phyloP scores from a whole-genome alignment of 176 grass and related monocot species.

The Lolium perenne region DNA sequence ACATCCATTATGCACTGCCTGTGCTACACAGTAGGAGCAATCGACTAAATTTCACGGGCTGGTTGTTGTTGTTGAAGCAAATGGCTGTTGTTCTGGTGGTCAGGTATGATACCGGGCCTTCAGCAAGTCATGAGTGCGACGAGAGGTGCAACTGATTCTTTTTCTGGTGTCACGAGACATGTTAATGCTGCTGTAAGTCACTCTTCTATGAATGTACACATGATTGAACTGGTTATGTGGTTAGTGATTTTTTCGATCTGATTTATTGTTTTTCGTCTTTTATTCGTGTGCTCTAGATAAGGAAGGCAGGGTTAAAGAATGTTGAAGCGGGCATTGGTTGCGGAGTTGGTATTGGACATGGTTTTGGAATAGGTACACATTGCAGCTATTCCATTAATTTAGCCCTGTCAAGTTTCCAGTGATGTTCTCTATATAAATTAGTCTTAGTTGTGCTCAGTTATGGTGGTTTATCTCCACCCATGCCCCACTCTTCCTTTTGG shows the following conservation, averaged over 20 bases:
- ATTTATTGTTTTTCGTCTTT: conserved; percentile 7
- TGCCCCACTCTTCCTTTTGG: neutral
- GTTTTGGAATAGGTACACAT: conserved; percentile 87
- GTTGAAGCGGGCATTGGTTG: conserved; percentile 91
- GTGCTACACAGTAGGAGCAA: neutral
- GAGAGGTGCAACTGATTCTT: conserved; percentile 86
- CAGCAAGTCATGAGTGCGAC: conserved; percentile 91
- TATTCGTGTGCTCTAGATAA: conserved; percentile 61
- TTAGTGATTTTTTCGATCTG: conserved; percentile 7
- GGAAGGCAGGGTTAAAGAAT: conserved; percentile 72
- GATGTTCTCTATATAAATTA: neutral
- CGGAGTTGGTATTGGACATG: conserved; percentile 88
- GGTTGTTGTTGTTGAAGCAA: neutral
- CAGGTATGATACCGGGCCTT: conserved; percentile 85
- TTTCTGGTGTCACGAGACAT: conserved; percentile 84
- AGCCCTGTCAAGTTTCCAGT: neutral
- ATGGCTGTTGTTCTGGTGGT: conserved; percentile 29
- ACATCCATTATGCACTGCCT: neutral
- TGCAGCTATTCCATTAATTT: conserved; percentile 24
- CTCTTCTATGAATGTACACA: conserved; percentile 1
- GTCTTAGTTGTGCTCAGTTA: neutral
- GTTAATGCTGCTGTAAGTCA: conserved; percentile 77
- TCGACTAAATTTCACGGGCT: conserved; percentile 17
- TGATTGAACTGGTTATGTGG: conserved; percentile 21
- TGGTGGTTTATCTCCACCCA: neutral